These are phyloP conservation scores for Colletotrichum sp. DNA, from an alignment of 2,329 filamentous ascomycete species.

Conservation along the genomic window DNA sequence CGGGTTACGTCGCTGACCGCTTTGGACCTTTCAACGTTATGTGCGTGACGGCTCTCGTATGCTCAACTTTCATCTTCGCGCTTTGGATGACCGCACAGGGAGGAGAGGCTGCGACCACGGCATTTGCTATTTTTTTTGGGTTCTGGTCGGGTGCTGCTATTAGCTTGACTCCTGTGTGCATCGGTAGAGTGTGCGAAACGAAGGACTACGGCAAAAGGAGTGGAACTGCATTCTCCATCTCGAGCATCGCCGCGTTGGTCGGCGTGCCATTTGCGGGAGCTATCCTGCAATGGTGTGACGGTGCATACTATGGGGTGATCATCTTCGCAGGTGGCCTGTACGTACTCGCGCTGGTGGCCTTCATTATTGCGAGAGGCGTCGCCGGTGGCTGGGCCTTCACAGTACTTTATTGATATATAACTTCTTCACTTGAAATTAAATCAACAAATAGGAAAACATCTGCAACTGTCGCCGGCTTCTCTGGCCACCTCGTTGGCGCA, in stretches of 20 bases:
- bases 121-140: constrained; percentile 71
- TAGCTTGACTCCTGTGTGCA: constrained; percentile 72
- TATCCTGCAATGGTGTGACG: constrained; percentile 50
- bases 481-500: background rate
- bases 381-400: constrained; percentile 23
- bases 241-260: constrained; percentile 62
- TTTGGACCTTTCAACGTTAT: constrained; percentile 75
- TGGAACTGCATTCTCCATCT: constrained; percentile 72
- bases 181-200: constrained; percentile 72
- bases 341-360: constrained; percentile 40
- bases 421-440: background rate
- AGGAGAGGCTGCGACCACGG: constrained; percentile 54
- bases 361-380: constrained; percentile 24
- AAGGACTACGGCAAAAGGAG: constrained; percentile 74
- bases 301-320: constrained; percentile 58
- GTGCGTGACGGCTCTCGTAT: constrained; percentile 57
- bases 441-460: background rate
- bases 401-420: background rate
- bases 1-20: constrained; percentile 70
- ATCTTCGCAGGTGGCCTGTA: constrained; percentile 57
- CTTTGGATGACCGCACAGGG: constrained; percentile 64
- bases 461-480: background rate
- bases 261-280: constrained; percentile 64
- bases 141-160: constrained; percentile 75
- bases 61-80: constrained; percentile 54